These are phyloP conservation scores for Phaeosphaeria sp. DNA, from an alignment of 2,329 filamentous ascomycete genomes.

Conservation along the genomic window DNA sequence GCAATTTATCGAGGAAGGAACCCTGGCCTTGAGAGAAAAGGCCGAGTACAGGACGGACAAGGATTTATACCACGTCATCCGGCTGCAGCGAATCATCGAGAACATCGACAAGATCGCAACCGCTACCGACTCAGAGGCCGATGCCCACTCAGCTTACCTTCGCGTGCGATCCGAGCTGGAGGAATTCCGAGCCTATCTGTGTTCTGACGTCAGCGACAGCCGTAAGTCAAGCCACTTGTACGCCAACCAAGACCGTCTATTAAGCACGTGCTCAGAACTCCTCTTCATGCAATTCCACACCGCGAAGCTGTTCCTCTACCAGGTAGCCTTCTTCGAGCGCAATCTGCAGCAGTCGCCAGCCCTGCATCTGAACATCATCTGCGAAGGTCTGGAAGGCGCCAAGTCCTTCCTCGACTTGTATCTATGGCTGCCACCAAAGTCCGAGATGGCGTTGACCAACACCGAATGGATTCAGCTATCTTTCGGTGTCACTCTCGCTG, in stretches of 20 bases:
- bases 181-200: slow-evolving; percentile 36
- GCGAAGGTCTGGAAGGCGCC: slow-evolving; percentile 31
- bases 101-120: slow-evolving; percentile 41
- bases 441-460: slow-evolving; percentile 48
- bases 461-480: slow-evolving; percentile 51
- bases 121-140: slow-evolving; percentile 21
- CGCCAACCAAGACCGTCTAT: slow-evolving; percentile 1
- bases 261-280: slow-evolving; percentile 32
- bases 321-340: slow-evolving; percentile 46
- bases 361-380: slow-evolving; percentile 30
- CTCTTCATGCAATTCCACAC: slow-evolving; percentile 51
- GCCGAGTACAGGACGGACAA: slow-evolving; percentile 44
- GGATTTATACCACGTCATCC: slow-evolving; percentile 46
- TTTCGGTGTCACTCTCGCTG: slow-evolving; percentile 41
- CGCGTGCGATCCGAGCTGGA: slow-evolving; percentile 42
- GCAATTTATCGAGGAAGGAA: slow-evolving; percentile 47
- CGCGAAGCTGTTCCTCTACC: slow-evolving; percentile 49
- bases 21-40: slow-evolving; percentile 40
- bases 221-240: slow-evolving; percentile 28
- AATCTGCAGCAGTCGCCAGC: slow-evolving; percentile 34
- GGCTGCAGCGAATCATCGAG: slow-evolving; percentile 49
- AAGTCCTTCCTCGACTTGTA: slow-evolving; percentile 42
- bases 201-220: slow-evolving; percentile 34
- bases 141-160: slow-evolving; percentile 39
- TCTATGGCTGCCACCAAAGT: slow-evolving; percentile 42